Evolutionary conservation across 1,284 basidiomycete species (phyloP), one percentile per base, ranked within the genome.

Genomic region (Phylloboletellus chloephorus): DNA sequence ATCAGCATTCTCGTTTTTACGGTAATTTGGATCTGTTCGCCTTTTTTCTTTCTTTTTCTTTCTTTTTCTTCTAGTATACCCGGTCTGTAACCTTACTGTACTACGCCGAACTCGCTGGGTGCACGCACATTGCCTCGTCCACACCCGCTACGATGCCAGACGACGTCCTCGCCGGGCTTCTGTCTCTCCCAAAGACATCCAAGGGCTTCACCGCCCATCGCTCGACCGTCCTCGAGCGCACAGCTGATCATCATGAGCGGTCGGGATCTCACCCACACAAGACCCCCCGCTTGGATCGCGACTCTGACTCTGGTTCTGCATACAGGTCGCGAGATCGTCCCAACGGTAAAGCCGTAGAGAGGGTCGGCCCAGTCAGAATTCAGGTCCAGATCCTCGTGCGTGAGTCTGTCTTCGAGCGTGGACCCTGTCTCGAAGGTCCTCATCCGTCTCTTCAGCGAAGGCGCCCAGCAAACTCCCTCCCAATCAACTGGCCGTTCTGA

Each of bases 261-360:
- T 72, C 68, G 54, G 71, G 67, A 56, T 53, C 74, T 64, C 76
- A 74, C 66, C 74, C 74, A 50, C 73, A 72, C 63, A 86, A 86
- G 69, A 74, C 74, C 48, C 71, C 77, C 52, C 78, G 80, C 52
- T 66, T 81, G 60, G 72, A 73, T 50, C 65, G 65, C 53, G 76
- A 79, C 65, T 75, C 73, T 62, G 79, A 84, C 60, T 69, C 74
- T 52, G 69, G 70, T 55, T 76, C 79, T 57, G 74, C 78, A 53
- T 76, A 69, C 63, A 77, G 79, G 58, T 71, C 69, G 32, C 69
- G 65, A 30, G 53, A 56, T 44, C 29, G 38, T 32, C 49, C 16
- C 53, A 53, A 46, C 43, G 48, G 52, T 31, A 50, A 63, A 37
- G 50, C 54, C 31, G 50, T 44, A 28, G 42, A 60, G 37, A 51